Conservation (phyloP, 441 rosid species). For the Sinapis alba region DNA sequence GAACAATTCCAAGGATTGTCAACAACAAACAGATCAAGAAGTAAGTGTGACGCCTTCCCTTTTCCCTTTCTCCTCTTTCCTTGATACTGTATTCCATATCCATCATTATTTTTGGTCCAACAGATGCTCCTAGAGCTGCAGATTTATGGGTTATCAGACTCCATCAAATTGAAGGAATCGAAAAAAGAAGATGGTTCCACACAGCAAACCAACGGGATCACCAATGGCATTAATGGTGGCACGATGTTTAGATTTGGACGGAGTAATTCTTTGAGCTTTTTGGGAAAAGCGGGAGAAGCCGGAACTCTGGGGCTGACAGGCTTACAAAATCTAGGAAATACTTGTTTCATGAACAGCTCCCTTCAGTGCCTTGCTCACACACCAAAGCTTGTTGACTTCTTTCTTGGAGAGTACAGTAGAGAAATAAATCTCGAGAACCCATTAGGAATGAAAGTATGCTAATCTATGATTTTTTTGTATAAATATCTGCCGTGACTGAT, state of each 20-base stretch:
- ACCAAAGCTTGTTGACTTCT: constrained; percentile 77
- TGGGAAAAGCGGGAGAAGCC: constrained; percentile 64
- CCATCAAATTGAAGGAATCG: constrained; percentile 61
- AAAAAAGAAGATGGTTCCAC: constrained; percentile 61
- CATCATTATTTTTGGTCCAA: constrained; percentile 32
- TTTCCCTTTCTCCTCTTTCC: background rate
- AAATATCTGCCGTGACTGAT: constrained; percentile 7
- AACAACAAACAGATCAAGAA: constrained; percentile 62
- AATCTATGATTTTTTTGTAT: constrained; percentile 28
- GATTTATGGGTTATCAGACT: constrained; percentile 81
- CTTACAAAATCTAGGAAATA: constrained; percentile 83
- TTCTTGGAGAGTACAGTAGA: constrained; percentile 69
- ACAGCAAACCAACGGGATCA: constrained; percentile 46
- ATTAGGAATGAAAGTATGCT: constrained; percentile 73
- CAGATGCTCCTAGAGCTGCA: constrained; percentile 76
- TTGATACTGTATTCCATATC: constrained; percentile 18
- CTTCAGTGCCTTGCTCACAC: constrained; percentile 87
- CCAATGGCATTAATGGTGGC: constrained; percentile 55
- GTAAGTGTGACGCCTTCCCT: constrained; percentile 45
- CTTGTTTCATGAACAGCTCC: constrained; percentile 85
- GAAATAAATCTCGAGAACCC: constrained; percentile 79
- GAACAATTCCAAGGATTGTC: constrained; percentile 52
- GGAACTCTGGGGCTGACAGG: constrained; percentile 80
- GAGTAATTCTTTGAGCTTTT: constrained; percentile 43
- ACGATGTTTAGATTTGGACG: constrained; percentile 45